Evolutionary conservation across 306 rosid genomes (phyloP), one percentile per base, ranked within the genome.

Genomic region (Cicer arietinum): DNA sequence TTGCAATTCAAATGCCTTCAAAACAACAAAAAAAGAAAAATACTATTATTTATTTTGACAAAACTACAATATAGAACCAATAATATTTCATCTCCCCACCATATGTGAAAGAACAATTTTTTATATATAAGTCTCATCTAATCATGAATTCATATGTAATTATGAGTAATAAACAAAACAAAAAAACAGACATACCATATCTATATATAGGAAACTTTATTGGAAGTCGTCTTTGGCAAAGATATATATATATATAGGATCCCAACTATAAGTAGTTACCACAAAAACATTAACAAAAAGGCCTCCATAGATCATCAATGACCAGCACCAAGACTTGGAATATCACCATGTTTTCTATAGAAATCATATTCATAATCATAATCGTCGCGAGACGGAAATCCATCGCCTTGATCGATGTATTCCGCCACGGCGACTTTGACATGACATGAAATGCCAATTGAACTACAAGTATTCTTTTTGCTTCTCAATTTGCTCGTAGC

Each of bases 251-350:
- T 10, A 16, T 47, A 13, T 18, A 63, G 16, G 0, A 14, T 14
- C 16, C 16, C 16, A 14, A 10, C 7, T 47, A 13, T 18, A 63
- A 47, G 53, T 5, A 56, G 51, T 57, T 54, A 59, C 11, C 71
- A 76, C 48, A 71, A n/a, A 58, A 67, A 50, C 48, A 65, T n/a
- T 14, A 48, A 47, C 17, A 22, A 48, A 20, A 68, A 17, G 17
- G 47, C 71, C 20, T 54, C 1, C 30, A 65, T 20, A 69, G 48
- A 35, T 52, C 86, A 89, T 80, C 85, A 90, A 61, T 94, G 96
- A 48, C 97, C 97, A 81, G 84, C 80, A 37, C 99, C 99, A 5
- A 97, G 99, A 87, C 96, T 94, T 16, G 97, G 99, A 74, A 90
- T 88, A 84, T 90, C 92, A 18, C 95, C 97, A 77, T 92, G 89